Conservation (phyloP, 345 rosid species). For the Gossypium rotundifolium region DNA sequence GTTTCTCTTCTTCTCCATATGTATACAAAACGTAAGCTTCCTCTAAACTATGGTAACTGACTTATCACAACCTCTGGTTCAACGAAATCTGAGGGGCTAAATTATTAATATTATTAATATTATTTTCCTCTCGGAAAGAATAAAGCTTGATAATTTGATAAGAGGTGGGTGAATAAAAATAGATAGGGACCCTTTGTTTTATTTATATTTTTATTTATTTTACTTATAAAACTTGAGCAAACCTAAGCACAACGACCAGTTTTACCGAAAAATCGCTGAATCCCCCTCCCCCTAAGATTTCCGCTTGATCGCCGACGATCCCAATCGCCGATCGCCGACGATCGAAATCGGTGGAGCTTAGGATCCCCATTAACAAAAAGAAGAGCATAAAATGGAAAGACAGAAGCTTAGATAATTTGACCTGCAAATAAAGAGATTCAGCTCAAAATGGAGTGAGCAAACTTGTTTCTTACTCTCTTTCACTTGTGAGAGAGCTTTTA, state of each 20-base stretch:
- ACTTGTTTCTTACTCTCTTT: neutral
- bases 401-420: neutral
- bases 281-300: neutral
- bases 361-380: neutral
- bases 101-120: neutral
- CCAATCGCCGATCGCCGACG: neutral
- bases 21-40: slow-evolving; percentile 32
- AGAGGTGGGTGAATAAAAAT: neutral
- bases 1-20: slow-evolving; percentile 32
- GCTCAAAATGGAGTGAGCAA: neutral
- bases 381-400: neutral
- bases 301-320: neutral
- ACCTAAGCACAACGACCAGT: neutral
- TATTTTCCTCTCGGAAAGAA: neutral
- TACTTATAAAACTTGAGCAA: neutral
- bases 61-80: slow-evolving; percentile 25
- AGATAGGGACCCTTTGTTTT: neutral
- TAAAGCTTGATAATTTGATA: slow-evolving; percentile 3
- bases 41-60: slow-evolving; percentile 24
- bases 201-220: neutral
- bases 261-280: neutral
- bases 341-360: neutral
- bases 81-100: slow-evolving; percentile 11
- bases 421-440: neutral
- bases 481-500: neutral